Conservation (phyloP, 768 basidiomycete species). For the Suillus lakei region DNA sequence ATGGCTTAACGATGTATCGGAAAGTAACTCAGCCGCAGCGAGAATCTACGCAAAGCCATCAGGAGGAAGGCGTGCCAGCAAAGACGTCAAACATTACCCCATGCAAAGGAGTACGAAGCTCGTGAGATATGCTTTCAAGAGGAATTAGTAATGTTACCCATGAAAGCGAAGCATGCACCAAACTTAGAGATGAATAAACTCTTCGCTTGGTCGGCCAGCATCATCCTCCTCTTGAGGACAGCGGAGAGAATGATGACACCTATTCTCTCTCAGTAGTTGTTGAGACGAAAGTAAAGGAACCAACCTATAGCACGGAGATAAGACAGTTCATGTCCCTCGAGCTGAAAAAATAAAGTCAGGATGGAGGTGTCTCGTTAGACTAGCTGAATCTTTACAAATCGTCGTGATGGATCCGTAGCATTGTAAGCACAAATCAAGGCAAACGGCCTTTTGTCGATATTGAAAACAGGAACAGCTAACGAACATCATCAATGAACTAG, state of each 20-base stretch:
- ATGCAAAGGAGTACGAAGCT: constrained; percentile 89
- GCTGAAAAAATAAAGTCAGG: constrained; percentile 43
- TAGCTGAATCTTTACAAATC: constrained; percentile 60
- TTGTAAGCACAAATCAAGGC: constrained; percentile 92
- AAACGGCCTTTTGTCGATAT: constrained; percentile 91
- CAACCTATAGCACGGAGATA: constrained; percentile 89
- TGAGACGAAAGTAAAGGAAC: constrained; percentile 4
- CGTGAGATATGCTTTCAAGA: constrained; percentile 75
- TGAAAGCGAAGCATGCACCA: constrained; percentile 23
- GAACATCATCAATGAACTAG: constrained; percentile 14
- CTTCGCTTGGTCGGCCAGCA: constrained; percentile 93
- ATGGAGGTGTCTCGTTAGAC: constrained; percentile 1
- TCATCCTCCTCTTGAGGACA: constrained; percentile 90
- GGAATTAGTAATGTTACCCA: constrained; percentile 13
- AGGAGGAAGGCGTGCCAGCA: background rate
- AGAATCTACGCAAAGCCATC: constrained; percentile 59
- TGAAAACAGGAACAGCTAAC: constrained; percentile 85
- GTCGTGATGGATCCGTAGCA: constrained; percentile 76
- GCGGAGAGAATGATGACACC: constrained; percentile 94
- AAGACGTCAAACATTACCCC: constrained; percentile 55
- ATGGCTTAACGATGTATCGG: constrained; percentile 80
- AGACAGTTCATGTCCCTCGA: constrained; percentile 89
- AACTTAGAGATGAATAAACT: constrained; percentile 91
- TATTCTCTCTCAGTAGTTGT: constrained; percentile 21
- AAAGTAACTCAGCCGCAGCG: constrained; percentile 89